Percentiles rank a stretch among this genome's conserved stretches.
These are phyloP conservation scores for Coprinopsis strossmayeri DNA, from an alignment of 768 basidiomycete species.

Conservation along the genomic window DNA sequence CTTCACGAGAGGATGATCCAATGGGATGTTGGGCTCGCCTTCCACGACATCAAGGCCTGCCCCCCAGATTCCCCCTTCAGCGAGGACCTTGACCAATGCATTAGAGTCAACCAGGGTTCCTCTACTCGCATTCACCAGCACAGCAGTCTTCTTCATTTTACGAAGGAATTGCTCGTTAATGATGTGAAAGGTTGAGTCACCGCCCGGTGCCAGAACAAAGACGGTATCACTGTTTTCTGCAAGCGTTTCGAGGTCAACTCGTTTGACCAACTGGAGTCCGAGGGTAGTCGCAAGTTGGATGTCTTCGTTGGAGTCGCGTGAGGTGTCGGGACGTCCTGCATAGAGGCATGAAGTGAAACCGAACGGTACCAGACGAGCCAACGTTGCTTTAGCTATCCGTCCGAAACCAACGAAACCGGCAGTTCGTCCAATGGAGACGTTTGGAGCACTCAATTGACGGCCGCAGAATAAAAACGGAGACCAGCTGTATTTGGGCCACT, in stretches of 20 bases:
- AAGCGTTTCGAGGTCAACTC: conserved; percentile 60
- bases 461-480: conserved; percentile 83
- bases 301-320: conserved; percentile 33
- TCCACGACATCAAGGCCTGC: conserved; percentile 94
- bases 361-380: conserved; percentile 76
- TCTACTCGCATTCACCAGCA: conserved; percentile 81
- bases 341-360: conserved; percentile 74
- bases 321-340: conserved; percentile 47
- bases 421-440: conserved; percentile 48
- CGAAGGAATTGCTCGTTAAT: conserved; percentile 65
- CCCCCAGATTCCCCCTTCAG: conserved; percentile 77
- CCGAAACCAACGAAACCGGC: conserved; percentile 94
- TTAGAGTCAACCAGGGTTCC: conserved; percentile 89
- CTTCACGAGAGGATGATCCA: conserved; percentile 75
- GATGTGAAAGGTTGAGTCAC: conserved; percentile 61
- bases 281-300: conserved; percentile 21
- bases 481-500: conserved; percentile 84
- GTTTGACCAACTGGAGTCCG: conserved; percentile 36
- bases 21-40: conserved; percentile 73
- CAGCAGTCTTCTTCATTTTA: conserved; percentile 79
- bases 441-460: conserved; percentile 61
- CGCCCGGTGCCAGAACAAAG: conserved; percentile 79
- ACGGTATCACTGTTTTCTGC: conserved; percentile 79
- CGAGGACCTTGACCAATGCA: conserved; percentile 76
- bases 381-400: conserved; percentile 82